Conservation (phyloP, 371 early-diverging fungal genomes). For the Apophysomyces ossiformis region DNA sequence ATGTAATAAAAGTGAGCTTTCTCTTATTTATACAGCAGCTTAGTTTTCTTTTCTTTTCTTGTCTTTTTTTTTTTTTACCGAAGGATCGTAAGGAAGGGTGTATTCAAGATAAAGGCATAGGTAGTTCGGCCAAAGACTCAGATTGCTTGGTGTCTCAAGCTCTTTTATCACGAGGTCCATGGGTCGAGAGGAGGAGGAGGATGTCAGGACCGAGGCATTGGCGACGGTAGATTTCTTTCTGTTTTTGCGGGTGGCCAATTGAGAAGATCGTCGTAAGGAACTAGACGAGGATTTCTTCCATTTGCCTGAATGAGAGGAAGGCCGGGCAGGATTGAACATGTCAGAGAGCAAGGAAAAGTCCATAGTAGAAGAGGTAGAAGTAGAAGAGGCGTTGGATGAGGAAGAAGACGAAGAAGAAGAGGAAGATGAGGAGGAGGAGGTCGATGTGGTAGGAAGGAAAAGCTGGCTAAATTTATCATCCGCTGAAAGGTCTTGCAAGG, state of each 20-base stretch:
- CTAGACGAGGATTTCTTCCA: background rate
- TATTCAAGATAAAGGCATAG: conserved; percentile 53
- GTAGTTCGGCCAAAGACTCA: conserved; percentile 51
- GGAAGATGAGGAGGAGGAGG: background rate
- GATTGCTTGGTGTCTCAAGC: background rate
- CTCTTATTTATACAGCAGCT: too few relatives aligned
- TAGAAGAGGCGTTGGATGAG: background rate
- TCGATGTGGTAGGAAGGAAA: background rate
- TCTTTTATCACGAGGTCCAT: conserved; percentile 3
- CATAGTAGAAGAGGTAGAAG: background rate
- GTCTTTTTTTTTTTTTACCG: conserved; percentile 7
- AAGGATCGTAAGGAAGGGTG: conserved; percentile 39
- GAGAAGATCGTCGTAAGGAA: background rate
- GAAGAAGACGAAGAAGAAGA: background rate
- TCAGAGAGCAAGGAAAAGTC: conserved; percentile 1
- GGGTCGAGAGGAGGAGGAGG: conserved; percentile 1
- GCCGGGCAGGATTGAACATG: background rate
- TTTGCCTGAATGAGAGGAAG: background rate
- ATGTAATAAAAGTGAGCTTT: background rate
- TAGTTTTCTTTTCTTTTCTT: too few relatives aligned
- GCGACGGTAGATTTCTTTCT: background rate
- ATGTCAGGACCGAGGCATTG: background rate
- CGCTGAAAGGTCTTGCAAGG: background rate
- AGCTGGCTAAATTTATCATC: conserved; percentile 2
- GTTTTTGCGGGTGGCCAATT: background rate